Base-by-base conservation (phyloP, 768 basidiomycete genomes). In the Saitozyma podzolica region DNA sequence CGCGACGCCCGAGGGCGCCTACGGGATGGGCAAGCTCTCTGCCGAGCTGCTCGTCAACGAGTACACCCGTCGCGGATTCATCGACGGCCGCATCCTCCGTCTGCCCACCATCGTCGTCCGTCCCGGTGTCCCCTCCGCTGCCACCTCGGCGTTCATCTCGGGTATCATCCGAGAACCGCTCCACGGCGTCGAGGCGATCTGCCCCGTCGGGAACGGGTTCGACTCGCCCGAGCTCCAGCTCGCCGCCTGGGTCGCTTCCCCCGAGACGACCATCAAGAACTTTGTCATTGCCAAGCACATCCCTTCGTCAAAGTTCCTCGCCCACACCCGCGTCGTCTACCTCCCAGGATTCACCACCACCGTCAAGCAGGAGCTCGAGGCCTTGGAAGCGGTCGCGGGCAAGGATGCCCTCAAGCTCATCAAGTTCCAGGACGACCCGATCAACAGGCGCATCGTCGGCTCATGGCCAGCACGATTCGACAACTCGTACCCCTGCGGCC, bases 81-180 rank as follows among this genome's bases (percentile, higher is more conserved):
- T 86, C 49, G 85, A 86, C 66, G 86, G 85, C 17, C 83, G 85
- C 41, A 84, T 86, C 66, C 76, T 87, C 39, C 85, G 86, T 50
- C 81, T 86, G 2, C 86, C 86, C 6, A 86, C 86, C 3, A 83
- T 87, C 63, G 83, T 83, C 56, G 84, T 86, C 51, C 82, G 86
- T 45, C 82, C 85, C 6, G 85, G 86, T 57, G 80, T 80, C 4
- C 85, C 86, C 6, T 80, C 84, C 3, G 82, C 82, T 4, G 86
- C 86, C 0, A 83, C 85, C 3, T 85, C 84, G 11, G 80, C 84
- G 0, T 86, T 86, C 77, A 82, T 86, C 60, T 85, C 84, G 13
- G 84, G 85, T 82, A 75, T 87, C 69, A 84, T 86, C 62, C 82
- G 86, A 9, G 86, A 87, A 72, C 85, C 86, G 0, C 78, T 87